Conservation (phyloP, 1,284 basidiomycete genomes). For the Mycena sp. region DNA sequence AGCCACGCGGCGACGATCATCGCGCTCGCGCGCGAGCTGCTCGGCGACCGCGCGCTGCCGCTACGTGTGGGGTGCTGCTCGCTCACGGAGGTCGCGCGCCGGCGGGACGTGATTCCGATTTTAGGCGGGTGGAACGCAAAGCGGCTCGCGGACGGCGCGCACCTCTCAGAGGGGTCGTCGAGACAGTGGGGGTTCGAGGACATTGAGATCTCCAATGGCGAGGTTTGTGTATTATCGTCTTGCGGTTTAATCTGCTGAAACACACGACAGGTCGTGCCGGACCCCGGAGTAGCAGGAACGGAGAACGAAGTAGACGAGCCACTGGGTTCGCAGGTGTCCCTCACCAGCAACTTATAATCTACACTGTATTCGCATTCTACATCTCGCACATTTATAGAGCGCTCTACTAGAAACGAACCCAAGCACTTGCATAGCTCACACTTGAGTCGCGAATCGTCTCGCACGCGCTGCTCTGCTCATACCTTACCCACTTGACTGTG, state of each 20-base stretch:
- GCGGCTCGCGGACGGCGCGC: conserved; percentile 62
- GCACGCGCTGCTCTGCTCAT: conserved; percentile 92
- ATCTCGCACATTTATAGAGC: neutral
- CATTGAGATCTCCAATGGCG: conserved; percentile 59
- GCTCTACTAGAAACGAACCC: conserved; percentile 60
- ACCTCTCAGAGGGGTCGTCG: conserved; percentile 67
- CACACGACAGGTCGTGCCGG: conserved; percentile 63
- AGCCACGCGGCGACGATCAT: conserved; percentile 86
- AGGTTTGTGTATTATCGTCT: conserved; percentile 31
- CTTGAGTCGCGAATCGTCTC: conserved; percentile 79
- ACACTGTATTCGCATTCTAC: neutral
- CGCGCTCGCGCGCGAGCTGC: conserved; percentile 69
- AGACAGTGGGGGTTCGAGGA: conserved; percentile 88
- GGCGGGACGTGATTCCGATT: conserved; percentile 35
- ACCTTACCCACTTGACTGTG: conserved; percentile 78
- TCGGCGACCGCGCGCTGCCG: conserved; percentile 59
- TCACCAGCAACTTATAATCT: conserved; percentile 53
- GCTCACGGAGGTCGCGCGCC: conserved; percentile 60
- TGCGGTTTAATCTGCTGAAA: neutral
- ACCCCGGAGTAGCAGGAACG: conserved; percentile 68
- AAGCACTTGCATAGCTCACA: conserved; percentile 96
- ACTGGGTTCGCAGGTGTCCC: conserved; percentile 59
- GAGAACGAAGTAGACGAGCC: conserved; percentile 65
- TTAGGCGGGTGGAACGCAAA: conserved; percentile 58
- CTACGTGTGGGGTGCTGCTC: conserved; percentile 78